A percentile compares a stretch with the other conserved stretches of the same genome.
Evolutionary conservation across 139 green algal genomes (phyloP).

Genomic region (Spirogloea muscicola): DNA sequence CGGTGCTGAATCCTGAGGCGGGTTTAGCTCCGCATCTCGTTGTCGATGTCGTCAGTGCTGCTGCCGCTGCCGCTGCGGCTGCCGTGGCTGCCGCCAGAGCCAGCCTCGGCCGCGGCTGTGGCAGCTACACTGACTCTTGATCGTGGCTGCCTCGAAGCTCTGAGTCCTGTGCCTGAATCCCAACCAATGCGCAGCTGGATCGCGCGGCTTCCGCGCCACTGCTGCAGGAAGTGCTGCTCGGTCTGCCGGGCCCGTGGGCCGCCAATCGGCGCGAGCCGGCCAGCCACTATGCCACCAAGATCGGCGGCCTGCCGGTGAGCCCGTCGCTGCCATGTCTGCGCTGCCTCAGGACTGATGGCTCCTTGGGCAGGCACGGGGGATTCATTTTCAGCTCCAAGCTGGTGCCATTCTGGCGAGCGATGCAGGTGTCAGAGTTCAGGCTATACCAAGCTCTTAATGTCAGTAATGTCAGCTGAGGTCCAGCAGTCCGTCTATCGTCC

Average conservation of each 20-base stretch:
- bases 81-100: too few relatives aligned
- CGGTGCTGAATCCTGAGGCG: too few relatives aligned
- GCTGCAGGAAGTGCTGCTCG: conserved; percentile 13
- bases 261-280: not conserved
- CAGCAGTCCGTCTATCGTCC: not conserved
- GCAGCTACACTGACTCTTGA: too few relatives aligned
- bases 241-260: conserved; percentile 9
- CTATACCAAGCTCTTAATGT: not conserved
- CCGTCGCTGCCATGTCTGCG: not conserved
- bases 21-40: too few relatives aligned
- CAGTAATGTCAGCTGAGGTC: not conserved
- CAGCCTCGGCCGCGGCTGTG: too few relatives aligned
- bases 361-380: not conserved
- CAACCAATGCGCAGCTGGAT: too few relatives aligned
- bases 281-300: conserved; percentile 24
- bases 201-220: too few relatives aligned
- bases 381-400: not conserved
- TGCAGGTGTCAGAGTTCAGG: not conserved
- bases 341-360: not conserved
- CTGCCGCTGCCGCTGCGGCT: too few relatives aligned
- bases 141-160: too few relatives aligned
- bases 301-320: conserved; percentile 8
- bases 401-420: not conserved
- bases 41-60: too few relatives aligned
- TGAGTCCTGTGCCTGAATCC: too few relatives aligned